These are phyloP conservation scores for Malbranchea cinnamomea DNA, from an alignment of 2,329 filamentous ascomycete genomes.

Conservation along the genomic window DNA sequence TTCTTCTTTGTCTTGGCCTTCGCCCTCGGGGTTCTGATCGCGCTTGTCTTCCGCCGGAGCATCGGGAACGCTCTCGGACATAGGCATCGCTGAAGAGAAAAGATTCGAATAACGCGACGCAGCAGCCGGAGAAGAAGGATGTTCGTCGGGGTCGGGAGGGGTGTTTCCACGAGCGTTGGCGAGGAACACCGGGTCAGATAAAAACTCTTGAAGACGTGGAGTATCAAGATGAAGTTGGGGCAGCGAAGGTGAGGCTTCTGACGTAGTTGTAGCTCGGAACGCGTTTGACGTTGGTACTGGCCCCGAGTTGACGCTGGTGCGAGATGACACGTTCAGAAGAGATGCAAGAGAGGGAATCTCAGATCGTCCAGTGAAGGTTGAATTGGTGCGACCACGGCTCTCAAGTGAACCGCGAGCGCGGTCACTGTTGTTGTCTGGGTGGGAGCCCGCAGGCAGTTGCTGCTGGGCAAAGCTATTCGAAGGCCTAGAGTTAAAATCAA, in stretches of 20 bases:
- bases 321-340: constrained; percentile 42
- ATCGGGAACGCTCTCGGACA: constrained; percentile 41
- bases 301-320: constrained; percentile 29
- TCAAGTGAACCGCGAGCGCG: too few relatives aligned
- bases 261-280: constrained; percentile 6
- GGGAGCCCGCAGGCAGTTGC: too few relatives aligned
- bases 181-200: constrained; percentile 17
- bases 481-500: constrained; percentile 52
- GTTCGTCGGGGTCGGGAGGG: constrained; percentile 16
- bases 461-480: constrained; percentile 43
- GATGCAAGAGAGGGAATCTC: constrained; percentile 32
- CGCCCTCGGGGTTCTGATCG: constrained; percentile 10
- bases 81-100: constrained; percentile 76
- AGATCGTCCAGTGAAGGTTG: constrained; percentile 35
- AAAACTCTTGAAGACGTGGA: constrained; percentile 28
- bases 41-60: constrained; percentile 7
- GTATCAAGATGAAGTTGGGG: constrained; percentile 32
- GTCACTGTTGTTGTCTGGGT: too few relatives aligned
- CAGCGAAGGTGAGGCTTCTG: constrained; percentile 21
- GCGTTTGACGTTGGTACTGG: constrained; percentile 8
- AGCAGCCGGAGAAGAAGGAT: constrained; percentile 26
- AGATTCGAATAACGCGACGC: constrained; percentile 55
- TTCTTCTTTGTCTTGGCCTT: neutral
- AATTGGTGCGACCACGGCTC: constrained; percentile 40
- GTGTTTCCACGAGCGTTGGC: constrained; percentile 10